Evolutionary conservation across 495 filamentous ascomycete species (phyloP).

Genomic region (Talaromyces nanjingensis): DNA sequence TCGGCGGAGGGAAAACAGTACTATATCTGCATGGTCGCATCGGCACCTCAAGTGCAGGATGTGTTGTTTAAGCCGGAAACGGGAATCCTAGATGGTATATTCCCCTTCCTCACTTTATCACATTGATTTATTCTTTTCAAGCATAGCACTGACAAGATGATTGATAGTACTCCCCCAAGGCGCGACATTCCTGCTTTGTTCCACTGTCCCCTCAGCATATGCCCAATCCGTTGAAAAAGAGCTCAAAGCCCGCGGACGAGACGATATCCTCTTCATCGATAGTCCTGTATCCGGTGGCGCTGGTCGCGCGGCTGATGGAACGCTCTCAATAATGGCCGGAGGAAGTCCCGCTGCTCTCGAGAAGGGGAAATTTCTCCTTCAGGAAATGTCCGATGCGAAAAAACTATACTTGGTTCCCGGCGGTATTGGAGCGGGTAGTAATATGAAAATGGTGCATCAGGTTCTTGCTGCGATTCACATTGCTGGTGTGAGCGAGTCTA

Average conservation of each 20-base stretch:
- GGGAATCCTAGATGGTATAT: slow-evolving; percentile 41
- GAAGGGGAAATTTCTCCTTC: slow-evolving; percentile 53
- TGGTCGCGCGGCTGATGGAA: slow-evolving; percentile 64
- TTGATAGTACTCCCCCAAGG: slow-evolving; percentile 44
- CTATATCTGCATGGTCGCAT: slow-evolving; percentile 77
- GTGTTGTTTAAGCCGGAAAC: slow-evolving; percentile 57
- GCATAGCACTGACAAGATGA: background rate
- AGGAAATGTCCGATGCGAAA: slow-evolving; percentile 49
- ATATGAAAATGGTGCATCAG: slow-evolving; percentile 85
- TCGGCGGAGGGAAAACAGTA: slow-evolving; percentile 53
- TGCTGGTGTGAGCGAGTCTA: slow-evolving; percentile 61
- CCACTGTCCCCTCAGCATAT: slow-evolving; percentile 65
- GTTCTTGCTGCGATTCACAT: slow-evolving; percentile 74
- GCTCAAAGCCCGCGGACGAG: slow-evolving; percentile 45
- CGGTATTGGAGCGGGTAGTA: slow-evolving; percentile 70
- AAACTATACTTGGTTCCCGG: slow-evolving; percentile 71
- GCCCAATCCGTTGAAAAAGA: slow-evolving; percentile 51
- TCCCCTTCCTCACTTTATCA: background rate
- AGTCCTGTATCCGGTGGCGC: slow-evolving; percentile 74
- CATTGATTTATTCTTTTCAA: background rate
- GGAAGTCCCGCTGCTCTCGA: slow-evolving; percentile 48
- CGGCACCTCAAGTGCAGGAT: slow-evolving; percentile 57
- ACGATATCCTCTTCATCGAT: slow-evolving; percentile 65
- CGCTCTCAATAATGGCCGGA: slow-evolving; percentile 76
- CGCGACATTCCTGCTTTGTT: slow-evolving; percentile 63